Percentiles rank a stretch among this genome's conserved stretches.
phyloP scores from a whole-genome alignment of 257 asterid genomes.

The Fraxinus pennsylvanica region DNA sequence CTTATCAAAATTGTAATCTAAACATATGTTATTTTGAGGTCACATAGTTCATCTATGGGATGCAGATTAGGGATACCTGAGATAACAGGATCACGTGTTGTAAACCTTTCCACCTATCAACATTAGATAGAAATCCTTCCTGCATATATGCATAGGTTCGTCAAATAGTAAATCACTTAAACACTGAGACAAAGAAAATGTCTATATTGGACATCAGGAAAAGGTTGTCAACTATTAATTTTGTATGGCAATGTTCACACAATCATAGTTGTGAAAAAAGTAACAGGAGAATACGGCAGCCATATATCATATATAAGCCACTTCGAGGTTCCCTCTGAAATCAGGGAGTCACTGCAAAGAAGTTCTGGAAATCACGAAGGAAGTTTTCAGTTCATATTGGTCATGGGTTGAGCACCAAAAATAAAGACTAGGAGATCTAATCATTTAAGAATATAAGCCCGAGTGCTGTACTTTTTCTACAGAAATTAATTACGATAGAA shows the following conservation, averaged over 20 bases:
- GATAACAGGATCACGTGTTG: constrained; percentile 80
- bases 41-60: constrained; percentile 20
- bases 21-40: constrained; percentile 23
- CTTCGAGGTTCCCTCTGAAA: too few species aligned
- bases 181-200: neutral
- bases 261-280: too few species aligned
- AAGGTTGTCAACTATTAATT: constrained; percentile 1
- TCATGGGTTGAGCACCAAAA: too few species aligned
- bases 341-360: too few species aligned
- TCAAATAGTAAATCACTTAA: neutral
- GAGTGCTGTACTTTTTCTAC: too few species aligned
- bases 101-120: constrained; percentile 83
- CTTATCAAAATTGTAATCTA: constrained; percentile 58
- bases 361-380: too few species aligned
- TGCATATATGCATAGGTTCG: constrained; percentile 21
- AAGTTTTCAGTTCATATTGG: too few species aligned
- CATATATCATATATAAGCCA: too few species aligned
- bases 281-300: too few species aligned
- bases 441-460: too few species aligned
- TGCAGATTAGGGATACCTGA: constrained; percentile 58
- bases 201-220: neutral
- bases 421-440: too few species aligned
- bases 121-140: constrained; percentile 68
- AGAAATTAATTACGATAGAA: neutral
- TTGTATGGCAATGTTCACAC: too few species aligned